Conservation (phyloP, 2,329 filamentous ascomycete species). For the Hymenoscyphus occultus region DNA sequence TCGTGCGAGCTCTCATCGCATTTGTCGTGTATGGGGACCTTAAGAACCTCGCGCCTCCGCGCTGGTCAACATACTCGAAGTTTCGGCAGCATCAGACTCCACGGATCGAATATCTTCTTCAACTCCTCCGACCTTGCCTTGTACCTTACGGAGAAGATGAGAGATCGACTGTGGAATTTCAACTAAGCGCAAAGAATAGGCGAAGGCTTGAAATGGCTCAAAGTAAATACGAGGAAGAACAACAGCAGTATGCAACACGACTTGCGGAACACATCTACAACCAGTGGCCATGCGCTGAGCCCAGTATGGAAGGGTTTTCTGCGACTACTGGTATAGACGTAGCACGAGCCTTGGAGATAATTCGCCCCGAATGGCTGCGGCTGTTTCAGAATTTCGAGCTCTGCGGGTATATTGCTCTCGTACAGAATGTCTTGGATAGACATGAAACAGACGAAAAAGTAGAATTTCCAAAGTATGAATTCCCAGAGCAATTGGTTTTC, state of each 20-base stretch:
- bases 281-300: constrained; percentile 46
- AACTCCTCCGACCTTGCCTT: constrained; percentile 36
- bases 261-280: constrained; percentile 43
- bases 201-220: constrained; percentile 29
- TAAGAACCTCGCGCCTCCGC: constrained; percentile 39
- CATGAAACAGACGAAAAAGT: constrained; percentile 19
- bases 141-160: constrained; percentile 34
- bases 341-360: constrained; percentile 38
- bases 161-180: constrained; percentile 6
- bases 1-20: constrained; percentile 44
- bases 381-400: constrained; percentile 49
- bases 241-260: constrained; percentile 37
- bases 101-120: constrained; percentile 33
- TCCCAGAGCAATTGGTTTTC: constrained; percentile 14
- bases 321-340: constrained; percentile 39
- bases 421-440: constrained; percentile 42
- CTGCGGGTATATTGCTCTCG: constrained; percentile 41
- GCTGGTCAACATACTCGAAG: constrained; percentile 36
- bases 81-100: constrained; percentile 40
- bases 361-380: constrained; percentile 47
- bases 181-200: constrained; percentile 16
- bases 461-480: neutral
- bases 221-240: constrained; percentile 33
- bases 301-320: constrained; percentile 34
- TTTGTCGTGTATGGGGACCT: constrained; percentile 44